Evolutionary conservation across 2,329 filamentous ascomycete genomes (phyloP), one percentile per base, ranked within the genome.

Genomic region (Biscogniauxia sp.): DNA sequence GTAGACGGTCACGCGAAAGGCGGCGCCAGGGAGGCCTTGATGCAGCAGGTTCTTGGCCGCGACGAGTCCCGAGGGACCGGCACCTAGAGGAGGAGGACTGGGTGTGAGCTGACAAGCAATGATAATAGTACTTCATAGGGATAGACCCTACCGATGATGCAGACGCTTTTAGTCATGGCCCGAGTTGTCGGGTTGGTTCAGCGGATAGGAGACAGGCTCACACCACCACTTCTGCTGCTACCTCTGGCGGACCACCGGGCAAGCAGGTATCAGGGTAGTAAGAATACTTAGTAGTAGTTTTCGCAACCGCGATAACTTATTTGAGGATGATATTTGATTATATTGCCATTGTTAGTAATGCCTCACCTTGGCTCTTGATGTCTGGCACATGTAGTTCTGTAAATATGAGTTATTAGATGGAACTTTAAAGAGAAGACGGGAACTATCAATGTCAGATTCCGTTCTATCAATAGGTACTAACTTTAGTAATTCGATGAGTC

Each of bases 11-110:
- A 94, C 88, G 5, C 80, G 77, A 76, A 91, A 93, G 5, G 79
- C 77, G 11, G 75, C 80, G 1, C 23, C 23, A 23, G 23, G 75
- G 73, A 0, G 83, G 79, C 78, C 78, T 70, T 86, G 80, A 75
- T 87, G 80, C 63, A 92, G 80, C 26, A 95, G 79, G 0, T 88
- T 89, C 76, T 94, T 95, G 66, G 88, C 88, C 9, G 87, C 86
- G 17, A 88, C 85, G 20, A 91, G 81, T 41, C 88, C 88, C 1
- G 88, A 86, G 11, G 88, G 88, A 1, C 88, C 88, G 57, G 87
- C 88, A 56, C 88, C 88, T 90, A 64, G 17, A 15, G 26, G 15
- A 28, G 19, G 37, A 23, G n/a, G 5, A 57, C 23, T 37, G n/a
- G 2, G 7, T 41, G 26, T 56, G 53, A 41, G 28, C 13, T 5